Base-by-base conservation (phyloP, 768 basidiomycete genomes). In the Rickenella mellea region DNA sequence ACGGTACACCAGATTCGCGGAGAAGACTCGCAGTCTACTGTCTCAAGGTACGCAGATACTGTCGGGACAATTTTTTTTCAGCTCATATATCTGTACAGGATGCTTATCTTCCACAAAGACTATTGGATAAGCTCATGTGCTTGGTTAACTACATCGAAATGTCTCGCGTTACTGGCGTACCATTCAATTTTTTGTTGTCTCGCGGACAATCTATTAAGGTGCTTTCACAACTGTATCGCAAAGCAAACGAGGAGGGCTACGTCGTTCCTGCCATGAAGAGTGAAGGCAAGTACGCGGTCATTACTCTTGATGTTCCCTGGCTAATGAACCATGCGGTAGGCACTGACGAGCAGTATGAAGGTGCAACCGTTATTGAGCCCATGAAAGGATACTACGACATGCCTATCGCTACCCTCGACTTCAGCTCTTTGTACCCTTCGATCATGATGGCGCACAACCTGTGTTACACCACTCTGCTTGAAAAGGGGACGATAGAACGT, bases 361-460 rank as follows among this genome's bases (percentile, higher is more conserved):
- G 96, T 49, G 96, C 96, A 4, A 99, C 92, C 9, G 96, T 99
- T 53, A 98, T 99, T 51, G 96, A 99, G 56, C 96, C 96, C 3
- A 80, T 75, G 59, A 91, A 83, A 55, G 96, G 94, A 0, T 99
- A 91, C 62, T 99, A 98, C 57, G 90, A 96, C 56, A 76, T 80
- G 0, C 96, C 96, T 2, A 97, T 99, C 54, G 93, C 96, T 10
- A 98, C 96, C 0, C 76, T 99, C 36, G 96, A 99, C 73, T 99
- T 99, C 66, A 92, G 90, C 45, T 97, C 93, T 2, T 72, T 99
- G 47, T 99, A 99, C 62, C 96, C 96, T 3, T 98, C 96, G 0
- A 98, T 99, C 64, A 99, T 99, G 96, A 97, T 97, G 93, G 96
- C 94, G 2, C 96, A 99, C 62, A 99, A 99, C 57, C 67, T 99